Percentiles rank a stretch among this genome's conserved stretches.
Evolutionary conservation across 768 basidiomycete genomes (phyloP).

Genomic region (Dictyophora rubrovolvata): DNA sequence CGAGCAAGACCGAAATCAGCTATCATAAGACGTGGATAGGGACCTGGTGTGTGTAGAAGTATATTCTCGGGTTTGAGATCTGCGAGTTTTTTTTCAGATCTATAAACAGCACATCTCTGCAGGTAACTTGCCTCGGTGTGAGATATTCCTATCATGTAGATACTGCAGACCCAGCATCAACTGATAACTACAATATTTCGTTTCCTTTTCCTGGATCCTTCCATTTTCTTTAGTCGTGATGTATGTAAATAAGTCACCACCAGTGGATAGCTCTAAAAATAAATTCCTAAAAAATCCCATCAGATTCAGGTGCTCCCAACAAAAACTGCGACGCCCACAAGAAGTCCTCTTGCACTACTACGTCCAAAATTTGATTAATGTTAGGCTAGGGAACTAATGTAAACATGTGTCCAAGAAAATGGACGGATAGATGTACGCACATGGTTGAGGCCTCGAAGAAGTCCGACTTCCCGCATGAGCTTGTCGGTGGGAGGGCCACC

Average conservation of each 20-base stretch:
- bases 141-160: conserved; percentile 60
- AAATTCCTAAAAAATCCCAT: conserved; percentile 43
- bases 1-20: conserved; percentile 85
- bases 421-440: conserved; percentile 29
- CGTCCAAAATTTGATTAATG: conserved; percentile 68
- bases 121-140: conserved; percentile 59
- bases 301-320: neutral
- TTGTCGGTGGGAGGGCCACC: conserved; percentile 30
- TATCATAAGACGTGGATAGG: conserved; percentile 75
- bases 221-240: conserved; percentile 45
- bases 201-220: conserved; percentile 66
- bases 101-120: neutral
- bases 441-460: conserved; percentile 61
- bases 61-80: conserved; percentile 74
- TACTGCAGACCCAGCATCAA: conserved; percentile 61
- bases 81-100: neutral
- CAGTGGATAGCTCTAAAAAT: conserved; percentile 77
- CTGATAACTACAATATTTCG: conserved; percentile 78
- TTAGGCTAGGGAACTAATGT: conserved; percentile 44
- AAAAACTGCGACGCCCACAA: conserved; percentile 29
- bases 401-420: neutral
- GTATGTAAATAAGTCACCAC: conserved; percentile 83
- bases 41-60: conserved; percentile 64
- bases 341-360: conserved; percentile 49
- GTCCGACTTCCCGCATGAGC: conserved; percentile 70